Conservation (phyloP, 1,284 basidiomycete genomes). For the Xerocomus amazonicus region DNA sequence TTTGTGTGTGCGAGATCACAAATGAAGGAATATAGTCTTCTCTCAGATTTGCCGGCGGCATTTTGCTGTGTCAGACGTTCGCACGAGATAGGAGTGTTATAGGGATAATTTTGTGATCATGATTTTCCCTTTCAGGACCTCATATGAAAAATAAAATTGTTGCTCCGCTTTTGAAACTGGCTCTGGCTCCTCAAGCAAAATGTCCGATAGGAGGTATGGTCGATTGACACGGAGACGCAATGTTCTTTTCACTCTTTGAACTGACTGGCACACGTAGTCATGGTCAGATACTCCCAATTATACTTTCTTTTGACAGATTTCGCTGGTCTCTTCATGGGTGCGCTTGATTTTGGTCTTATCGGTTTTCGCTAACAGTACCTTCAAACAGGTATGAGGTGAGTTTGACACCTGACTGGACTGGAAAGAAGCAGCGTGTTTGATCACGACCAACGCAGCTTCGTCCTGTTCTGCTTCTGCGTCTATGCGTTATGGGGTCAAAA, state of each 20-base stretch:
- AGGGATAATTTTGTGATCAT: too few species aligned
- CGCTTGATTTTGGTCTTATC: background rate
- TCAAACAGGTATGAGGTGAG: slow-evolving; percentile 23
- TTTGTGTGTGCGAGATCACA: too few species aligned
- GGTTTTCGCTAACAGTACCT: background rate
- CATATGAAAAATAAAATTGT: too few species aligned
- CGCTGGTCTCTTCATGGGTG: slow-evolving; percentile 13
- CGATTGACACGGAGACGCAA: too few species aligned
- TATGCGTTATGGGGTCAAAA: slow-evolving; percentile 21
- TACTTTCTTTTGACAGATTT: slow-evolving; percentile 11
- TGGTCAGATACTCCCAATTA: slow-evolving; percentile 12
- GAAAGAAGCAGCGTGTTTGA: slow-evolving; percentile 1
- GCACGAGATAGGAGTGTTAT: too few species aligned
- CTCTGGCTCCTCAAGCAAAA: too few species aligned
- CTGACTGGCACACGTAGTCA: background rate
- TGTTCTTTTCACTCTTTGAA: background rate
- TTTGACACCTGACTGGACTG: background rate
- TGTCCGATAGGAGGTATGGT: too few species aligned
- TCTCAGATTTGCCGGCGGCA: too few species aligned
- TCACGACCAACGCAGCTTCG: slow-evolving; percentile 6
- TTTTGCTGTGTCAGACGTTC: too few species aligned
- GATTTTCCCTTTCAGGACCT: too few species aligned
- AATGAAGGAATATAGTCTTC: too few species aligned
- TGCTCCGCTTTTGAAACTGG: too few species aligned
- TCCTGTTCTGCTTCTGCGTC: slow-evolving; percentile 22